phyloP scores from a whole-genome alignment of 257 asterid genomes.

The Eustoma russellianum region DNA sequence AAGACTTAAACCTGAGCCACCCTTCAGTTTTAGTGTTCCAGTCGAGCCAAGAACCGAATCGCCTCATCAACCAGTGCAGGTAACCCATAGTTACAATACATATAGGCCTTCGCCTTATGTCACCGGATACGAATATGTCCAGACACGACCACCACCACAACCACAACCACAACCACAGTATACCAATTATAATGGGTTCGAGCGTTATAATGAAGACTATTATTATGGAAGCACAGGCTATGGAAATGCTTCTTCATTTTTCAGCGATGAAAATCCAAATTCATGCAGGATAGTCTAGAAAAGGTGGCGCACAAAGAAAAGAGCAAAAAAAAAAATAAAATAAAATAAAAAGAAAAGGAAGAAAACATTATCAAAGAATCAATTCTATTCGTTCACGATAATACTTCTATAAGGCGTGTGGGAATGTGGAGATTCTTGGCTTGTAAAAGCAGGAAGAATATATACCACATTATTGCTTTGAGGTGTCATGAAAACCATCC shows the following conservation, averaged over 20 bases:
- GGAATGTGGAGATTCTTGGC: constrained; percentile 33
- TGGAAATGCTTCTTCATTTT: constrained; percentile 53
- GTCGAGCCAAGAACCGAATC: constrained; percentile 11
- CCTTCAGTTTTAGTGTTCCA: background rate
- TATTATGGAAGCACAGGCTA: constrained; percentile 36
- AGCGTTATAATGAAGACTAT: constrained; percentile 40
- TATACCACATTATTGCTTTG: constrained; percentile 23
- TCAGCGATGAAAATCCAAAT: constrained; percentile 93
- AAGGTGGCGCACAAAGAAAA: constrained; percentile 2
- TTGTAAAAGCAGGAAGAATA: constrained; percentile 37
- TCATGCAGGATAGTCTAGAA: constrained; percentile 59
- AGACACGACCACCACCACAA: constrained; percentile 25
- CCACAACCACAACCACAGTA: constrained; percentile 4
- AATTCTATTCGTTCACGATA: constrained; percentile 7
- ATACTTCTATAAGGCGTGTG: constrained; percentile 18
- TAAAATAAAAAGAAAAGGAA: constrained; percentile 3
- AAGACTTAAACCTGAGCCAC: constrained; percentile 16
- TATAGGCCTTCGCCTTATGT: constrained; percentile 56
- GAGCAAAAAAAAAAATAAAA: constrained; percentile 2
- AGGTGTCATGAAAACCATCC: constrained; percentile 19
- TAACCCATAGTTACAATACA: constrained; percentile 49
- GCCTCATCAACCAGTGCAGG: constrained; percentile 27
- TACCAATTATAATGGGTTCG: constrained; percentile 25
- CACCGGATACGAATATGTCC: constrained; percentile 44
- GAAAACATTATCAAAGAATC: too few species aligned